phyloP scores from a whole-genome alignment of 257 asterid species.

The Buddleja alternifolia region DNA sequence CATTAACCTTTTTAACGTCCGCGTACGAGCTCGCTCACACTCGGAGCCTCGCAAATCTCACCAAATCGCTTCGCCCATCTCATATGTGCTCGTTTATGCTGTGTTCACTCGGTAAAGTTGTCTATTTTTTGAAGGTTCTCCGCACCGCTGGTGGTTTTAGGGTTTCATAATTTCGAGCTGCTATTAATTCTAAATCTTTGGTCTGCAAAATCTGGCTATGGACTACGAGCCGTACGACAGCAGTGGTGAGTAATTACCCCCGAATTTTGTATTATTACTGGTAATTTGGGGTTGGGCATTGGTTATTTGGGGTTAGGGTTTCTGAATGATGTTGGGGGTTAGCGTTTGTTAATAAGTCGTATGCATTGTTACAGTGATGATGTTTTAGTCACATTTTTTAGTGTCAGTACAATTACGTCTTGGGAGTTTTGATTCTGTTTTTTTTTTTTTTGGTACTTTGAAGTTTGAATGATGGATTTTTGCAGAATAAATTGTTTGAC shows the following conservation, averaged over 20 bases:
- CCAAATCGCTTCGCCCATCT: conserved; percentile 29
- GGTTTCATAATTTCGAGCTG: conserved; percentile 35
- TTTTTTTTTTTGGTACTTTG: too few relatives aligned
- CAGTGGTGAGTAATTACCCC: conserved; percentile 56
- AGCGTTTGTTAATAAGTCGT: conserved; percentile 33
- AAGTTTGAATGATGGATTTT: conserved; percentile 14
- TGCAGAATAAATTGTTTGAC: neutral
- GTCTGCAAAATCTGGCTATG: conserved; percentile 68
- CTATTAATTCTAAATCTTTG: conserved; percentile 28
- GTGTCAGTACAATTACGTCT: conserved; percentile 13
- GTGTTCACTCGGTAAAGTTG: conserved; percentile 28
- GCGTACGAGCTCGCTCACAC: conserved; percentile 32
- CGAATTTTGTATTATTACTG: neutral
- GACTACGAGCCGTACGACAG: conserved; percentile 71
- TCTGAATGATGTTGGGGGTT: conserved; percentile 29
- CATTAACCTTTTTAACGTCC: conserved; percentile 60
- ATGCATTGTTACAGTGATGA: conserved; percentile 28
- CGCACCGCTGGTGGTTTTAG: conserved; percentile 18
- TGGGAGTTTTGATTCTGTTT: conserved; percentile 14
- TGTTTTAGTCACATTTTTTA: conserved; percentile 11
- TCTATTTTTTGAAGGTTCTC: neutral
- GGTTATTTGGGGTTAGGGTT: conserved; percentile 21
- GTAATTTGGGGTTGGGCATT: neutral
- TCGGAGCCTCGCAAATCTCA: conserved; percentile 26
- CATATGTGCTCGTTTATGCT: conserved; percentile 10